These are phyloP conservation scores for Malus hybrid DNA, from an alignment of 331 rosid species.

Conservation along the genomic window DNA sequence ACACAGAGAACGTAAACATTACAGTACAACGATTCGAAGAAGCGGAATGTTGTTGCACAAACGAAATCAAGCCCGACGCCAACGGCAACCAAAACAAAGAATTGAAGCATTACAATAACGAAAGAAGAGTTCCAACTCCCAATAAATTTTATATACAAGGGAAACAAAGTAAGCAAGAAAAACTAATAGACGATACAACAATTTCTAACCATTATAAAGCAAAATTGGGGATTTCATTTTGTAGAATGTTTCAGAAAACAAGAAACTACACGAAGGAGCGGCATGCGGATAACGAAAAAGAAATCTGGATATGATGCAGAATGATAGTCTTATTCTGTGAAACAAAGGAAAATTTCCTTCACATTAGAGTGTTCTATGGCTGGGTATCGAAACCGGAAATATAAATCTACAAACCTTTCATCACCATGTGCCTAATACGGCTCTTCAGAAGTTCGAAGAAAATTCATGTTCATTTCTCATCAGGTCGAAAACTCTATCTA, in stretches of 20 bases:
- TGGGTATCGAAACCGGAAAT: slow-evolving; percentile 38
- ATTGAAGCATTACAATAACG: neutral
- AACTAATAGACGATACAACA: neutral
- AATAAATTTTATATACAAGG: neutral
- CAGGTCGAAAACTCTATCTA: slow-evolving; percentile 27
- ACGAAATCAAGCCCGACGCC: neutral
- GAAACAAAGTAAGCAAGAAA: neutral
- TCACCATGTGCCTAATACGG: slow-evolving; percentile 33
- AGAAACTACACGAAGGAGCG: neutral
- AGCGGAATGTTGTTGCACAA: neutral
- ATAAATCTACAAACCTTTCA: slow-evolving; percentile 62
- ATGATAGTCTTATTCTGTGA: slow-evolving; percentile 28
- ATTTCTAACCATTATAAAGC: neutral
- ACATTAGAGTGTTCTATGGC: slow-evolving; percentile 44
- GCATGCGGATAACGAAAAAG: neutral
- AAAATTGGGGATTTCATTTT: slow-evolving; percentile 6
- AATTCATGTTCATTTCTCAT: slow-evolving; percentile 16
- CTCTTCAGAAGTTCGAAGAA: slow-evolving; percentile 14
- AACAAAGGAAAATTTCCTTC: slow-evolving; percentile 22
- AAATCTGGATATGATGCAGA: slow-evolving; percentile 10
- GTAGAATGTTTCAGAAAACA: neutral
- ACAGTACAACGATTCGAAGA: neutral
- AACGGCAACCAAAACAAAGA: neutral
- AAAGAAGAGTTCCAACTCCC: neutral
- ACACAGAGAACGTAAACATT: neutral